Percentiles rank a stretch among this genome's conserved stretches.
These are phyloP conservation scores for Posidonia australis DNA, from an alignment of 106 monocot species.

Conservation along the genomic window DNA sequence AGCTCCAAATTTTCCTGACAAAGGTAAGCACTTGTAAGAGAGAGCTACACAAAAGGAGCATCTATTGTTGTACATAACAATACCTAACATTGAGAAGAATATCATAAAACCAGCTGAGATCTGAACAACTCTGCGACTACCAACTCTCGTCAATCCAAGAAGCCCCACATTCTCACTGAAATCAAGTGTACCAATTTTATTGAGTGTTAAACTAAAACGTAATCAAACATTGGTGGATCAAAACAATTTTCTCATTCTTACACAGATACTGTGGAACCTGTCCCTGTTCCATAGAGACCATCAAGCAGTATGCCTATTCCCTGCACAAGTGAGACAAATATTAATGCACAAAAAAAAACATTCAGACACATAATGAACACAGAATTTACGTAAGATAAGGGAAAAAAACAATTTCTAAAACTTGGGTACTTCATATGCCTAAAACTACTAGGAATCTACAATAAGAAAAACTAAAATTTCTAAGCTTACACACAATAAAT, in stretches of 20 bases:
- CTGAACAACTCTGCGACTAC: conserved; percentile 62
- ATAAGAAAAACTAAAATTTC: too few species aligned
- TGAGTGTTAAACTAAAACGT: background rate
- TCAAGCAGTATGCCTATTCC: conserved; percentile 52
- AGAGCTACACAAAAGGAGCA: background rate
- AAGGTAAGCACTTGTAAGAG: background rate
- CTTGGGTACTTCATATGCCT: too few species aligned
- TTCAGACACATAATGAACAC: background rate
- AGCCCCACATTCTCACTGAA: conserved; percentile 68
- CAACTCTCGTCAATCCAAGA: conserved; percentile 64
- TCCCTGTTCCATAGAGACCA: conserved; percentile 53
- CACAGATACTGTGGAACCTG: conserved; percentile 68
- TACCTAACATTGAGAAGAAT: conserved; percentile 51
- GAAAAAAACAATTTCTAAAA: too few species aligned
- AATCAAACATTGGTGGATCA: background rate
- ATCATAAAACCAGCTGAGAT: conserved; percentile 72
- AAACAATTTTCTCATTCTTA: conserved; percentile 21
- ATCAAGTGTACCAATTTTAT: background rate
- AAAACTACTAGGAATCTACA: too few species aligned
- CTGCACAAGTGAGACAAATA: conserved; percentile 7
- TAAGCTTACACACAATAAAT: too few species aligned
- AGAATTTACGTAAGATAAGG: too few species aligned
- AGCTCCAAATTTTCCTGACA: conserved; percentile 66
- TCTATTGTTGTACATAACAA: background rate
- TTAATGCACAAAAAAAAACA: background rate